phyloP scores from a whole-genome alignment of 2,329 filamentous ascomycete genomes.

The Penicillium palitans region DNA sequence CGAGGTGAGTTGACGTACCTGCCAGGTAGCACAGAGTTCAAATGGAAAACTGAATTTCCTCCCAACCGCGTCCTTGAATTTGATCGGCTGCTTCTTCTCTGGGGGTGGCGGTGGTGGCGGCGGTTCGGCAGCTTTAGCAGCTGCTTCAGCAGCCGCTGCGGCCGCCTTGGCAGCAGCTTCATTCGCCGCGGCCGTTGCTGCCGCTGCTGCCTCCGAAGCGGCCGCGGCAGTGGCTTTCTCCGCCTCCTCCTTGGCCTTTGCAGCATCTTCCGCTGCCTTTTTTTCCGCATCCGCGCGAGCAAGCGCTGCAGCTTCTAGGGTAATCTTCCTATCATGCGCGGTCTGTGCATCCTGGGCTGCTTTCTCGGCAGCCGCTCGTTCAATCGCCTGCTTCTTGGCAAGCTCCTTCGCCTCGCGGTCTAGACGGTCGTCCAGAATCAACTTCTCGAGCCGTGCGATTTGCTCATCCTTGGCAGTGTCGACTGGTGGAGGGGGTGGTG shows the following conservation, averaged over 20 bases:
- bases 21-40: conserved; percentile 79
- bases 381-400: conserved; percentile 45
- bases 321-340: conserved; percentile 45
- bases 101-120: conserved; percentile 44
- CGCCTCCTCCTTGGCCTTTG: conserved; percentile 49
- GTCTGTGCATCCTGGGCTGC: conserved; percentile 38
- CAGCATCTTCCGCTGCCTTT: conserved; percentile 50
- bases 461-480: conserved; percentile 58
- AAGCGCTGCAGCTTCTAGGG: conserved; percentile 47
- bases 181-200: conserved; percentile 41
- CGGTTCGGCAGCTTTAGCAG: conserved; percentile 36
- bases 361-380: conserved; percentile 52
- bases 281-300: conserved; percentile 52
- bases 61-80: conserved; percentile 88
- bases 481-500: conserved; percentile 29
- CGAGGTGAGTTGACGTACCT: conserved; percentile 54
- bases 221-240: conserved; percentile 43
- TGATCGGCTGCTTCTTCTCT: conserved; percentile 71
- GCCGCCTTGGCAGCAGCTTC: conserved; percentile 38
- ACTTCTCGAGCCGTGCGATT: conserved; percentile 62
- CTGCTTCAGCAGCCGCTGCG: conserved; percentile 33
- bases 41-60: conserved; percentile 92
- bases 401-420: conserved; percentile 43
- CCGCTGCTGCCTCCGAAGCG: conserved; percentile 41
- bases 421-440: no score